Conservation (phyloP, 345 rosid genomes). For the Murraya paniculata region DNA sequence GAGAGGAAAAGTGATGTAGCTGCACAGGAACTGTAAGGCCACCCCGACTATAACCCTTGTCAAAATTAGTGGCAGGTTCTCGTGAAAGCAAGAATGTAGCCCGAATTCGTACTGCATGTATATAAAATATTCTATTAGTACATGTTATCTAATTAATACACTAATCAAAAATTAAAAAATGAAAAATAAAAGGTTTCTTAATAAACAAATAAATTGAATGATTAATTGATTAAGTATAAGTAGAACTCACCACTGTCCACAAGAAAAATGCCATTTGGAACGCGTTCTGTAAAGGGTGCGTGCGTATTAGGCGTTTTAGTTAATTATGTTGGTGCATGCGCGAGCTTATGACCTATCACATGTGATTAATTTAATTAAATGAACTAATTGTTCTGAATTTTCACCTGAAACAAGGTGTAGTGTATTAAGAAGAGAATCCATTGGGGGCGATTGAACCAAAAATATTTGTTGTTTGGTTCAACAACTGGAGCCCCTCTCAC, state of each 20-base stretch:
- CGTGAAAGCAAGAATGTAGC: slow-evolving; percentile 41
- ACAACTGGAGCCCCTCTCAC: slow-evolving; percentile 54
- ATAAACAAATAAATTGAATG: neutral
- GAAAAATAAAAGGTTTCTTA: too few species aligned
- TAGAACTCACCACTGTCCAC: slow-evolving; percentile 41
- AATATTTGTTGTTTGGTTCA: slow-evolving; percentile 51
- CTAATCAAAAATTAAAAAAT: too few species aligned
- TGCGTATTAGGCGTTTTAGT: too few species aligned
- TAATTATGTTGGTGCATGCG: too few species aligned
- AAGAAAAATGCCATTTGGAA: slow-evolving; percentile 53
- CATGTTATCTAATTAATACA: neutral
- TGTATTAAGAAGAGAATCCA: slow-evolving; percentile 50
- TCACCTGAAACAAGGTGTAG: slow-evolving; percentile 46
- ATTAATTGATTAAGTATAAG: too few species aligned
- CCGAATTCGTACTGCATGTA: slow-evolving; percentile 37
- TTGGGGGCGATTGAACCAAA: slow-evolving; percentile 59
- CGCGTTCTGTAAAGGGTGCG: slow-evolving; percentile 37
- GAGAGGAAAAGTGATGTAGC: slow-evolving; percentile 60
- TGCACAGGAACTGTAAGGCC: slow-evolving; percentile 46
- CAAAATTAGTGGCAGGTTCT: slow-evolving; percentile 24
- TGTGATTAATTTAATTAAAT: too few species aligned
- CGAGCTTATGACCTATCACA: too few species aligned
- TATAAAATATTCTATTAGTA: neutral
- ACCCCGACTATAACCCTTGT: slow-evolving; percentile 35
- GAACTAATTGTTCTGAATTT: neutral